Base-by-base conservation (phyloP, 306 rosid species). In the Notholithocarpus densiflorus region DNA sequence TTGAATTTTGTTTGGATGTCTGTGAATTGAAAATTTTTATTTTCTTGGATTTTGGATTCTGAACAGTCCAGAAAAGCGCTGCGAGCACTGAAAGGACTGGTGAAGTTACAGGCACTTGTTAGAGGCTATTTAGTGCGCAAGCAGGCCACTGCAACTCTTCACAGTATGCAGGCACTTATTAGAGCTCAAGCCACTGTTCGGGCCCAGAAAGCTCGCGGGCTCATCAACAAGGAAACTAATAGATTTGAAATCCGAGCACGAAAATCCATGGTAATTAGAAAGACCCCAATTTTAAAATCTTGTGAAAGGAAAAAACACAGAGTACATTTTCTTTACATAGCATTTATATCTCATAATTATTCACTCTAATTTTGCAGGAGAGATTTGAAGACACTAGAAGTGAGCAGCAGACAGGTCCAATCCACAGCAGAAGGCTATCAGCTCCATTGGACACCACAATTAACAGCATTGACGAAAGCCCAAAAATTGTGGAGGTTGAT, bases 401-500 rank as follows among this genome's bases (percentile, higher is more conserved):
- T 66, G 94, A 91, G 45, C 76, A 91, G 45, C 76, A 72, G 75
- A 56, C 85, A 31, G 90, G 78, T 85, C 86, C 93, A 3, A 72
- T 80, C 14, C 97, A 90, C 55, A 88, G 92, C 80, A 84, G 92
- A 77, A 87, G 97, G 65, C 80, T 87, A 34, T 92, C 96, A 43
- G 83, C 90, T 71, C 88, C 90, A 21, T 75, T 90, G 52, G 94
- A 91, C 64, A 75, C 83, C 34, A 59, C 88, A 77, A 74, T 84
- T 24, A 85, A 48, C 76, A 68, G 86, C 52, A 65, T 83, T 55
- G 97, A 92, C 29, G 96, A 75, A 52, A 87, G 89, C 59, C 94
- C 98, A 52, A 94, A 92, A 79, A 92, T 92, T 66, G 90, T 94
- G 82, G 98, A 94, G 87, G 86, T 94, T 17, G 98, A 94, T 71